Conservation (phyloP, 106 monocot genomes). For the Narthecium ossifragum region DNA sequence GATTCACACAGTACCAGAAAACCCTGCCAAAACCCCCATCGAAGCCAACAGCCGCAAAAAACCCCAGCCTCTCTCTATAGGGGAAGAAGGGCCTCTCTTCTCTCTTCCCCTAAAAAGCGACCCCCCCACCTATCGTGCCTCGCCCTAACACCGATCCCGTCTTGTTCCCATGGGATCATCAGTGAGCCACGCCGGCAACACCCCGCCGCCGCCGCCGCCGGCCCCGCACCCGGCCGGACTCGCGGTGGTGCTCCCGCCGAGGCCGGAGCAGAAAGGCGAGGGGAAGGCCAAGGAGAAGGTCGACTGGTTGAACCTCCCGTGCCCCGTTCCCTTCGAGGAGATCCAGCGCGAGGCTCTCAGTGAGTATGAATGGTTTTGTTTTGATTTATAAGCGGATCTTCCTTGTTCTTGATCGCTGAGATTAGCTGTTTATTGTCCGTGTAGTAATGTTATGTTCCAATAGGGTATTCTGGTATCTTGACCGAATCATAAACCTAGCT, state of each 20-base stretch:
- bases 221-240: slow-evolving; percentile 26
- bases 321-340: slow-evolving; percentile 83
- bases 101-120: too few relatives aligned
- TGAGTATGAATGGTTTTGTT: slow-evolving; percentile 23
- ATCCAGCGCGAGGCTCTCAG: slow-evolving; percentile 80
- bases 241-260: slow-evolving; percentile 28
- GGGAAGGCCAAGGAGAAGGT: slow-evolving; percentile 40
- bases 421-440: too few relatives aligned
- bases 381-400: not conserved
- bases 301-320: slow-evolving; percentile 76
- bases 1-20: too few relatives aligned
- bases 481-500: too few relatives aligned
- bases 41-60: too few relatives aligned
- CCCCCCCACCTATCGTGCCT: too few relatives aligned
- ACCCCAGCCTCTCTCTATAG: too few relatives aligned
- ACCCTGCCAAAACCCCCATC: too few relatives aligned
- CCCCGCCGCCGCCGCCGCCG: slow-evolving; percentile 11
- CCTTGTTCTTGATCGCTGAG: not conserved
- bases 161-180: slow-evolving; percentile 61
- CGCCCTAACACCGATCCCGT: too few relatives aligned
- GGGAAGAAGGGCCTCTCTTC: too few relatives aligned
- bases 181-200: slow-evolving; percentile 37
- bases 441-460: too few relatives aligned
- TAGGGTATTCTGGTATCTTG: too few relatives aligned
- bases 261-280: slow-evolving; percentile 29